Base-by-base conservation (phyloP, 306 rosid genomes). In the Ormosia emarginata region DNA sequence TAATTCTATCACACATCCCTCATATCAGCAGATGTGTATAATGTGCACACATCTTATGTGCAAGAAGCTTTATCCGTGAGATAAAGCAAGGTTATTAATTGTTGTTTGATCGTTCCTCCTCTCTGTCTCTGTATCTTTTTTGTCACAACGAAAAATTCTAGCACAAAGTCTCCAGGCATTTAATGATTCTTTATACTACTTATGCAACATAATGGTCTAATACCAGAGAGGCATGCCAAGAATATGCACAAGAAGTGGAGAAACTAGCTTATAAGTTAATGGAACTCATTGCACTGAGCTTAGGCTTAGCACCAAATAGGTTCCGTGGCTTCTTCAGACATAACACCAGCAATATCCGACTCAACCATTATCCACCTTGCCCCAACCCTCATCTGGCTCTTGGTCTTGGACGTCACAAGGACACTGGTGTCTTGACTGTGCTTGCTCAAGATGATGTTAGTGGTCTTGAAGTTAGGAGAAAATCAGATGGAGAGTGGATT, bases 371-470 rank as follows among this genome's bases (percentile, higher is more conserved):
- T 72, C 97, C 99, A 14, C 89, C 91, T 3, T 93, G 98, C 40
- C 93, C 95, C 30, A 85, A 67, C 32, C 95, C 99, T 34, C 78
- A 89, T 57, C 84, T 91, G 3, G 97, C 91, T 52, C 94, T 95
- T 6, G 99, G 99, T 4, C 89, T 93, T 32, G 99, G 99, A 7
- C 98, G 64, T 4, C 99, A 95, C 87, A 95, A 91, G 81, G 99
- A 95, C 83, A 71, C 88, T 0, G 92, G 95, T 2, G 97, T 83
- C 53, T 65, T 95, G 32, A 93, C 94, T 30, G 79, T 93, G 53
- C 98, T 95, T 13, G 88, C 93, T 7, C 94, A 95, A 67, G 98
- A 93, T 73, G 91, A 81, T 4, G 94, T 92, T 30, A 95, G 88
- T 32, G 98, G 99, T 7, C 79, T 93, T 0, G 84, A 95, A 87